Evolutionary conservation across 768 basidiomycete species (phyloP).

Genomic region (Podaxis pistillaris): DNA sequence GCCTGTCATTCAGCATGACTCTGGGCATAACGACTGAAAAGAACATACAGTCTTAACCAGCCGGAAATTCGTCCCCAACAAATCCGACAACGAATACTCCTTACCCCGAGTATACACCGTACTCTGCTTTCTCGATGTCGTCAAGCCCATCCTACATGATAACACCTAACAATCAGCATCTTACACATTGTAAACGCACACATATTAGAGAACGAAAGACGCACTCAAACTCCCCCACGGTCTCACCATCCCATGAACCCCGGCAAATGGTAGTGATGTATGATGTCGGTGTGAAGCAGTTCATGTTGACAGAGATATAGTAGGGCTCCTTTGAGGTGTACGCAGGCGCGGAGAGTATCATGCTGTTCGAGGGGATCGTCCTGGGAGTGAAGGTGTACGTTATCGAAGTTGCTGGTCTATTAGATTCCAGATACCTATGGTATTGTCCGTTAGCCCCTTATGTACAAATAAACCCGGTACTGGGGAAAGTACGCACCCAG

Average conservation of each 20-base stretch:
- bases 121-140: slow-evolving; percentile 9
- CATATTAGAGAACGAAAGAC: background rate
- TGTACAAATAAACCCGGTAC: background rate
- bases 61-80: slow-evolving; percentile 9
- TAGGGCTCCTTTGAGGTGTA: slow-evolving; percentile 33
- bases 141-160: slow-evolving; percentile 12
- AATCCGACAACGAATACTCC: slow-evolving; percentile 9
- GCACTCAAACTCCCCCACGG: slow-evolving; percentile 50
- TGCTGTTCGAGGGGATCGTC: slow-evolving; percentile 33
- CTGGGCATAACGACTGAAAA: background rate
- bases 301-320: slow-evolving; percentile 44
- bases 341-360: slow-evolving; percentile 34
- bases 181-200: too few species aligned
- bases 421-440: slow-evolving; percentile 26
- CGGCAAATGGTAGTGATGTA: slow-evolving; percentile 43
- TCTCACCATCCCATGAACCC: slow-evolving; percentile 38
- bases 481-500: slow-evolving; percentile 21
- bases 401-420: slow-evolving; percentile 28
- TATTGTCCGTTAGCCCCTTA: background rate
- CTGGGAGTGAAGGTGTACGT: slow-evolving; percentile 40
- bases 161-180: background rate
- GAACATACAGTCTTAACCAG: slow-evolving; percentile 7
- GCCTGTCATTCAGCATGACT: background rate
- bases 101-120: slow-evolving; percentile 10
- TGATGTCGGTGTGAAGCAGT: slow-evolving; percentile 49